Percentiles rank a stretch among this genome's conserved stretches.
Evolutionary conservation across 2,329 filamentous ascomycete genomes (phyloP).

Genomic region (Aspergillus neotritici): DNA sequence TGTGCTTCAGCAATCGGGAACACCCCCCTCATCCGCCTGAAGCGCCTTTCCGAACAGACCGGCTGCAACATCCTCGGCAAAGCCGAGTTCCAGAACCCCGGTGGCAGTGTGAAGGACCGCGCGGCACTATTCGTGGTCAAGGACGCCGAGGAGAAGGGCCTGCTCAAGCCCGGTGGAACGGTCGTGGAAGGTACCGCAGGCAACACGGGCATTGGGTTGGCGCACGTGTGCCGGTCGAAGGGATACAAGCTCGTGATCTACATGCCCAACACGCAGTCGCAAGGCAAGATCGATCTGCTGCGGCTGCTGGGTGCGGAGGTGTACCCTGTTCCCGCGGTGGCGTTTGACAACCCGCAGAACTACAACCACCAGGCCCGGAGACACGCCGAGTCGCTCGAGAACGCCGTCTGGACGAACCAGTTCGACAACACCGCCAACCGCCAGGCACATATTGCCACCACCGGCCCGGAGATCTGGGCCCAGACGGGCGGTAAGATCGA

Average conservation of each 20-base stretch:
- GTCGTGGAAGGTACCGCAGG: conserved; percentile 96
- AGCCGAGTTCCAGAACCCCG: conserved; percentile 98
- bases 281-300: conserved; percentile 93
- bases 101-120: conserved; percentile 92
- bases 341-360: conserved; percentile 91
- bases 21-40: conserved; percentile 86
- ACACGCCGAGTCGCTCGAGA: conserved; percentile 79
- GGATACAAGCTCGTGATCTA: conserved; percentile 97
- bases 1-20: conserved; percentile 76
- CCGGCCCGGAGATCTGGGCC: conserved; percentile 93
- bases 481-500: conserved; percentile 83
- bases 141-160: conserved; percentile 82
- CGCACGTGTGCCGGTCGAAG: conserved; percentile 86
- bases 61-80: conserved; percentile 94
- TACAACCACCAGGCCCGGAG: conserved; percentile 95
- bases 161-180: conserved; percentile 78
- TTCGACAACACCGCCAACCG: conserved; percentile 96
- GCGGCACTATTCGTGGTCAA: conserved; percentile 90
- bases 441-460: conserved; percentile 91
- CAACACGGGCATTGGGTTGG: conserved; percentile 95
- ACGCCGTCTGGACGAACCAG: conserved; percentile 97
- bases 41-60: conserved; percentile 80
- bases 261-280: conserved; percentile 98
- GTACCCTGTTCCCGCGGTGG: conserved; percentile 88
- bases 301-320: conserved; percentile 90